These are phyloP conservation scores for Solanum sejunctum DNA, from an alignment of 257 asterid genomes.

Conservation along the genomic window DNA sequence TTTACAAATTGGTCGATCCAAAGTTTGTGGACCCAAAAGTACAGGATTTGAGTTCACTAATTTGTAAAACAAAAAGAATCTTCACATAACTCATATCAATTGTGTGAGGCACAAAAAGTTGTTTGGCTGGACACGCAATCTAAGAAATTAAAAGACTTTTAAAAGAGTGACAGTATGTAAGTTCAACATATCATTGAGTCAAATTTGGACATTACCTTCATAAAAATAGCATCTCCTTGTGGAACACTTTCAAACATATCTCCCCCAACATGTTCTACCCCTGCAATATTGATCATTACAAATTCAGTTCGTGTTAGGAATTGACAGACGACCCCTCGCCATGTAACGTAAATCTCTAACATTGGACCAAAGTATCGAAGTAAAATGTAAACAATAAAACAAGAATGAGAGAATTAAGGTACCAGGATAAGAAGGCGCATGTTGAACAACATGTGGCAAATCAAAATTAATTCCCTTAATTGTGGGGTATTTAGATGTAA, in stretches of 20 bases:
- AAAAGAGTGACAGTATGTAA: background rate
- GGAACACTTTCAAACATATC: conserved; percentile 44
- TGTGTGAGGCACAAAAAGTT: background rate
- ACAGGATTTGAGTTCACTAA: background rate
- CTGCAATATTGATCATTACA: conserved; percentile 5
- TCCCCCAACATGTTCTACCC: conserved; percentile 34
- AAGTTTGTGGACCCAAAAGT: background rate
- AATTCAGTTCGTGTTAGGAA: background rate
- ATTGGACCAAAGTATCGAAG: background rate
- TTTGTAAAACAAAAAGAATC: background rate
- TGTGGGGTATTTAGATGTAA: conserved; percentile 19
- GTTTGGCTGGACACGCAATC: background rate
- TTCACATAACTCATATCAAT: background rate
- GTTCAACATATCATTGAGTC: background rate
- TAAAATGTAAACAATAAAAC: background rate
- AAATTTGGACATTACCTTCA: background rate
- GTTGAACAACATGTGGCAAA: conserved; percentile 21
- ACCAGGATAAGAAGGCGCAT: conserved; percentile 27
- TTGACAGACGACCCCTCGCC: too few species aligned
- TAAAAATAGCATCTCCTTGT: conserved; percentile 26
- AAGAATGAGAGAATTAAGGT: background rate
- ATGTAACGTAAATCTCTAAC: background rate
- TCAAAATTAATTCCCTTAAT: conserved; percentile 32
- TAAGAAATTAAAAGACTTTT: background rate
- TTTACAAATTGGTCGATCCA: background rate